phyloP scores from a whole-genome alignment of 345 rosid genomes.

The Eucalyptus marginata region DNA sequence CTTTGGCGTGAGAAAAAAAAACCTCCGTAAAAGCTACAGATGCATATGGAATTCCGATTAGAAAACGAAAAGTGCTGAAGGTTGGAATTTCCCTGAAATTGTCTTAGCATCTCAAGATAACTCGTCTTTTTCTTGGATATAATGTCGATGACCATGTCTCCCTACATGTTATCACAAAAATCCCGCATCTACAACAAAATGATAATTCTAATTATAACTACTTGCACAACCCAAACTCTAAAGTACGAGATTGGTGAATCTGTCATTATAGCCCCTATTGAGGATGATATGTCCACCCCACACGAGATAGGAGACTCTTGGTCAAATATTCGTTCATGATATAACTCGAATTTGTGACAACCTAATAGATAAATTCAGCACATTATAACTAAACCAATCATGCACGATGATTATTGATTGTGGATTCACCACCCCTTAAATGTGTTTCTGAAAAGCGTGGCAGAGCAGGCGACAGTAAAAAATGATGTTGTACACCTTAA shows the following conservation, averaged over 20 bases:
- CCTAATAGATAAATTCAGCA: not conserved
- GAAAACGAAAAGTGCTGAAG: not conserved
- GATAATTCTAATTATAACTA: not conserved
- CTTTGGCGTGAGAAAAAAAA: not conserved
- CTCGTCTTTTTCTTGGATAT: not conserved
- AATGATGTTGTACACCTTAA: not conserved
- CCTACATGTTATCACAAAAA: accelerated
- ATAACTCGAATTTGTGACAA: not conserved
- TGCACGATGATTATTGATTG: not conserved
- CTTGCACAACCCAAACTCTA: not conserved
- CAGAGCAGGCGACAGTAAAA: not conserved
- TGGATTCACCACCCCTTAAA: not conserved
- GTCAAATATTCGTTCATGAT: not conserved
- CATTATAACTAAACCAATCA: not conserved
- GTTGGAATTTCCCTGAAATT: not conserved
- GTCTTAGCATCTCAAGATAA: not conserved
- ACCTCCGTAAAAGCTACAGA: not conserved
- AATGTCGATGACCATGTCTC: not conserved
- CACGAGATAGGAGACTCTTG: accelerated
- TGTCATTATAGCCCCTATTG: not conserved
- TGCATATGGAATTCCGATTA: not conserved
- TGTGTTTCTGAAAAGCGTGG: not conserved
- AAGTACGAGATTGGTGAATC: not conserved
- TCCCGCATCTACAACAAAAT: not conserved
- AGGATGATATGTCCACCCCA: not conserved